These are phyloP conservation scores for Eimeria sp. DNA, from an alignment of 169 alveolate species.

Conservation along the genomic window DNA sequence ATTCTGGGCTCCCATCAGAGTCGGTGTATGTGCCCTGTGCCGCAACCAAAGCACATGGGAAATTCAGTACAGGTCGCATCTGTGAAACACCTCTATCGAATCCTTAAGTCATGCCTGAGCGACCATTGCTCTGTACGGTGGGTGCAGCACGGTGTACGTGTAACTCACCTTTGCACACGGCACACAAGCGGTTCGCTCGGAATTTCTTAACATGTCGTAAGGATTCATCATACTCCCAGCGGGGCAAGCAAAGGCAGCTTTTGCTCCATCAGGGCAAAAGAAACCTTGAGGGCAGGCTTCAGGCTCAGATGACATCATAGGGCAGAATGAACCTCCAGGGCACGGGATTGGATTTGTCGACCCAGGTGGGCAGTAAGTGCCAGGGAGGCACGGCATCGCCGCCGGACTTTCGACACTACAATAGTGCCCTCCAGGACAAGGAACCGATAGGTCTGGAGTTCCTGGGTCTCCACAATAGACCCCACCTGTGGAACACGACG, in stretches of 20 bases:
- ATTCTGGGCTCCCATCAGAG: constrained; percentile 50
- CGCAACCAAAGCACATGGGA: neutral
- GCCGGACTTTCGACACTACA: constrained; percentile 83
- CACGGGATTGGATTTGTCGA: constrained; percentile 40
- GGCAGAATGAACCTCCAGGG: constrained; percentile 58
- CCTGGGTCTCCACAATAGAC: constrained; percentile 46
- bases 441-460: constrained; percentile 59
- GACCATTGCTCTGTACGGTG: neutral
- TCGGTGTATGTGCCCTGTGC: constrained; percentile 61
- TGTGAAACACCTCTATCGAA: neutral
- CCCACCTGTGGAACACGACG: constrained; percentile 26
- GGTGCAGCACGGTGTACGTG: neutral
- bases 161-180: constrained; percentile 31
- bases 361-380: constrained; percentile 81
- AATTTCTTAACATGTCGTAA: constrained; percentile 31
- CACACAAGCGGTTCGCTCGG: constrained; percentile 53
- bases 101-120: neutral
- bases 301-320: constrained; percentile 47
- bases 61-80: neutral
- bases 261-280: constrained; percentile 55
- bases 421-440: constrained; percentile 87
- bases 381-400: constrained; percentile 85
- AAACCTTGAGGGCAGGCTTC: constrained; percentile 55
- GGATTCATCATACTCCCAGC: constrained; percentile 52
- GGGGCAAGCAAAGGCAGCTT: constrained; percentile 35